A percentile compares a stretch with the other conserved stretches of the same genome.
Evolutionary conservation across 2,329 filamentous ascomycete species (phyloP).

Genomic region (Huntiella omanensis): DNA sequence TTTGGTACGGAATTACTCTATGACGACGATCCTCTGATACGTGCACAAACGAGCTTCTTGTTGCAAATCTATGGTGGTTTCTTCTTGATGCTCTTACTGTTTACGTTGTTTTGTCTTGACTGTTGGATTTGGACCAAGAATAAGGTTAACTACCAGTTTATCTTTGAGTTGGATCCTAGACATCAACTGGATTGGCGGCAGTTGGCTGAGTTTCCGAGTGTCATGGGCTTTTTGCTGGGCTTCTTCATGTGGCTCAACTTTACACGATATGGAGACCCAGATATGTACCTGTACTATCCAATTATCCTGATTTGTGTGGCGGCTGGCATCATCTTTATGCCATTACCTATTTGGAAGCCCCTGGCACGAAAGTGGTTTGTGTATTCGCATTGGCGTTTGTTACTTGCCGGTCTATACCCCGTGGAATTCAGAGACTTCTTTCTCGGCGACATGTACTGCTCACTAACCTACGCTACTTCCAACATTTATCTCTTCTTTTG

Average conservation of each 20-base stretch:
- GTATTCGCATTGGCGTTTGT: slow-evolving; percentile 73
- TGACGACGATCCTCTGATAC: slow-evolving; percentile 27
- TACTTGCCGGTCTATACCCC: slow-evolving; percentile 71
- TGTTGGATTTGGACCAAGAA: slow-evolving; percentile 65
- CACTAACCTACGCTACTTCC: slow-evolving; percentile 65
- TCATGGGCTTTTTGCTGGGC: slow-evolving; percentile 62
- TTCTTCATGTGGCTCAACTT: slow-evolving; percentile 85
- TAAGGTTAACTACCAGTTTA: slow-evolving; percentile 90
- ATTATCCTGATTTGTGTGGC: slow-evolving; percentile 58
- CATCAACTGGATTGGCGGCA: slow-evolving; percentile 81
- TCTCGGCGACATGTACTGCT: slow-evolving; percentile 93
- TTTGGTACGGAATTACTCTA: slow-evolving; percentile 37
- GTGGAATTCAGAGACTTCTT: slow-evolving; percentile 98
- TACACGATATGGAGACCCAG: slow-evolving; percentile 40
- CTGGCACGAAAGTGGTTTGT: slow-evolving; percentile 69
- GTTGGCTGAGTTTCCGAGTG: slow-evolving; percentile 67
- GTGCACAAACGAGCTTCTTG: slow-evolving; percentile 43
- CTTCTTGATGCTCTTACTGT: slow-evolving; percentile 64
- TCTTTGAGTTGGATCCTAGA: slow-evolving; percentile 87
- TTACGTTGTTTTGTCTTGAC: slow-evolving; percentile 68
- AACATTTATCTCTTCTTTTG: slow-evolving; percentile 92
- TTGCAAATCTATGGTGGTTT: slow-evolving; percentile 87
- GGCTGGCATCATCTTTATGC: slow-evolving; percentile 52
- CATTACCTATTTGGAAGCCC: slow-evolving; percentile 54
- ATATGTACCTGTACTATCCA: slow-evolving; percentile 71